These are phyloP conservation scores for Microdochium paspali DNA, from an alignment of 2,329 filamentous ascomycete species.

Conservation along the genomic window DNA sequence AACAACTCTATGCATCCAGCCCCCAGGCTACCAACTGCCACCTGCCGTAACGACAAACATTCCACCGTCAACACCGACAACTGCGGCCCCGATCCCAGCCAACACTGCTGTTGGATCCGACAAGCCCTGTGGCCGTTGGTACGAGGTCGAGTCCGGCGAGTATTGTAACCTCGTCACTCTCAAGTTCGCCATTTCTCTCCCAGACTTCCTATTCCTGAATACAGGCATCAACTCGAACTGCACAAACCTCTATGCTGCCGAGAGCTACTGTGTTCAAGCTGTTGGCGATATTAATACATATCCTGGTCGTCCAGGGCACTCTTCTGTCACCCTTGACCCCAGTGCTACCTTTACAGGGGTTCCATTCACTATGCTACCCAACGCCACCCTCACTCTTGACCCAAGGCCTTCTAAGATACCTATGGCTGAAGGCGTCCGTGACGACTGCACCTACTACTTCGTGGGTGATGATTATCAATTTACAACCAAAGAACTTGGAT, in stretches of 20 bases:
- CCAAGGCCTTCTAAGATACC: conserved; percentile 2
- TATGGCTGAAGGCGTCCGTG: conserved; percentile 3
- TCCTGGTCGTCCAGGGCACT: conserved; percentile 1
- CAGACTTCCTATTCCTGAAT: conserved; percentile 9
- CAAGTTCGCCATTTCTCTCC: conserved; percentile 9
- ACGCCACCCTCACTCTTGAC: conserved; percentile 4
- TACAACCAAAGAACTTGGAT: background rate
- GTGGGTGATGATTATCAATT: conserved; percentile 6
- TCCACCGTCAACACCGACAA: conserved; percentile 4
- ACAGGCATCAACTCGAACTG: conserved; percentile 5
- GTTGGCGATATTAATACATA: conserved; percentile 13
- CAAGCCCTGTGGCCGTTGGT: conserved; percentile 11
- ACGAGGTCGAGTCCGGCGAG: conserved; percentile 11
- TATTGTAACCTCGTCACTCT: conserved; percentile 13
- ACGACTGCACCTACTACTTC: conserved; percentile 5
- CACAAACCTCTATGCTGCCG: conserved; percentile 10
- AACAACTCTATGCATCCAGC: conserved; percentile 6
- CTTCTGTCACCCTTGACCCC: conserved; percentile 5
- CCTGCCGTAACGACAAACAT: conserved; percentile 1
- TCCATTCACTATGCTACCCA: conserved; percentile 4
- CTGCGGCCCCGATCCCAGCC: conserved; percentile 10
- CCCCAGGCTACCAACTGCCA: background rate
- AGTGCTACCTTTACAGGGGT: conserved; percentile 4
- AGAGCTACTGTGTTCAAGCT: conserved; percentile 13
- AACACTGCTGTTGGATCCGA: conserved; percentile 9